These are phyloP conservation scores for Discostella stelligeroides DNA, from an alignment of 108 stramenopile genomes.

Conservation along the genomic window DNA sequence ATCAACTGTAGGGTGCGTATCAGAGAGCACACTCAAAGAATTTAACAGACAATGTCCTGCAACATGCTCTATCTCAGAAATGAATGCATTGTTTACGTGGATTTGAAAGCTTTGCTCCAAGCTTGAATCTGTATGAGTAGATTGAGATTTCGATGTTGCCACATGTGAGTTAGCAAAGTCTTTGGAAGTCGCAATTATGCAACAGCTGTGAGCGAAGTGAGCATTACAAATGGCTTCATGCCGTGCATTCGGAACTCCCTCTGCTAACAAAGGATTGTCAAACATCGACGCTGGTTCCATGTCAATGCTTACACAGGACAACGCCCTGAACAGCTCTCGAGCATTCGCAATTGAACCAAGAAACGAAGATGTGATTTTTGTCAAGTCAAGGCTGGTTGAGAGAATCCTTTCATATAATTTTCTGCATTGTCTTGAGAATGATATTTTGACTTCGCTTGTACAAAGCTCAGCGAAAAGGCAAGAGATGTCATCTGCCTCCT, in stretches of 20 bases:
- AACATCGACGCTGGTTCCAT: slow-evolving; percentile 34
- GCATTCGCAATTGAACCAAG: slow-evolving; percentile 70
- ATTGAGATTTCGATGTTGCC: slow-evolving; percentile 12
- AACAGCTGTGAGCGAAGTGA: slow-evolving; percentile 61
- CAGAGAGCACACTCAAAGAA: slow-evolving; percentile 56
- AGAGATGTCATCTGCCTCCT: slow-evolving; percentile 22
- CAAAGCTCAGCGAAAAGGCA: slow-evolving; percentile 41
- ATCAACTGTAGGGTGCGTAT: slow-evolving; percentile 57
- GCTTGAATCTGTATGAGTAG: slow-evolving; percentile 19
- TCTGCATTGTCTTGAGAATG: slow-evolving; percentile 23
- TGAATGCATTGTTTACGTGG: slow-evolving; percentile 64
- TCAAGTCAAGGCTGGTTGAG: slow-evolving; percentile 24
- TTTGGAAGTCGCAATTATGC: slow-evolving; percentile 47
- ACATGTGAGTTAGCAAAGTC: slow-evolving; percentile 58
- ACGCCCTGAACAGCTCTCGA: slow-evolving; percentile 59
- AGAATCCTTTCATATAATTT: slow-evolving; percentile 29
- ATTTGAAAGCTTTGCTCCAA: slow-evolving; percentile 61
- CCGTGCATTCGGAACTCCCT: slow-evolving; percentile 64
- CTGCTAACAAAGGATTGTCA: slow-evolving; percentile 49
- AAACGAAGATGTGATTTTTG: slow-evolving; percentile 42
- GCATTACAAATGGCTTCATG: slow-evolving; percentile 72
- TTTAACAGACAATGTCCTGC: slow-evolving; percentile 55
- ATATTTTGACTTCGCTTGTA: slow-evolving; percentile 26
- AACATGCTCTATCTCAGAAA: slow-evolving; percentile 48
- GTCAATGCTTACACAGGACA: slow-evolving; percentile 39